phyloP scores from a whole-genome alignment of 140 eudicot genomes.

The Senecio squalidus region DNA sequence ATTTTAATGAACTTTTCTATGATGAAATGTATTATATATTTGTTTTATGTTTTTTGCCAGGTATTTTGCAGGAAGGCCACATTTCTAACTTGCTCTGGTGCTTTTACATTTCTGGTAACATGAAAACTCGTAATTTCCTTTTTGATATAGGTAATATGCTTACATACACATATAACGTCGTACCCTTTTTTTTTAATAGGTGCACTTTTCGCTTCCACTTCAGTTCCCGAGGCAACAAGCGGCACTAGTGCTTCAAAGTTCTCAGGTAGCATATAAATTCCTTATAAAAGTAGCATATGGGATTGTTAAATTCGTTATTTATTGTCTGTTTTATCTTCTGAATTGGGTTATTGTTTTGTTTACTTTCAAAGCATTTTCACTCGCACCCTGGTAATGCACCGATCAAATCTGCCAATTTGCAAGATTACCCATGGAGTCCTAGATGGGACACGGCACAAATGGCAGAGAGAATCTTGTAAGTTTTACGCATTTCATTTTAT shows the following conservation, averaged over 20 bases:
- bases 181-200: slow-evolving; percentile 29
- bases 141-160: neutral
- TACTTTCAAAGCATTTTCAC: slow-evolving; percentile 56
- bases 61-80: slow-evolving; percentile 92
- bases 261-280: slow-evolving; percentile 44
- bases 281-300: neutral
- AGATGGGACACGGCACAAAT: slow-evolving; percentile 77
- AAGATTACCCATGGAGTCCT: slow-evolving; percentile 97
- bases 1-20: neutral
- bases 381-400: slow-evolving; percentile 47
- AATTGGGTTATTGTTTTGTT: slow-evolving; percentile 6
- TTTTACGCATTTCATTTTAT: neutral
- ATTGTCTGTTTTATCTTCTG: too few relatives aligned
- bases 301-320: neutral
- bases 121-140: neutral
- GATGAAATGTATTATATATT: neutral
- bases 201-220: slow-evolving; percentile 63
- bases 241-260: slow-evolving; percentile 71
- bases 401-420: slow-evolving; percentile 54
- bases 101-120: slow-evolving; percentile 79
- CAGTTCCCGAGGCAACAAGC: slow-evolving; percentile 95
- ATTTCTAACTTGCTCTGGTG: slow-evolving; percentile 72
- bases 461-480: slow-evolving; percentile 90
- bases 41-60: slow-evolving; percentile 38
- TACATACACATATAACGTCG: neutral